Base-by-base conservation (phyloP, 345 rosid genomes). In the Boechera divaricarpa region DNA sequence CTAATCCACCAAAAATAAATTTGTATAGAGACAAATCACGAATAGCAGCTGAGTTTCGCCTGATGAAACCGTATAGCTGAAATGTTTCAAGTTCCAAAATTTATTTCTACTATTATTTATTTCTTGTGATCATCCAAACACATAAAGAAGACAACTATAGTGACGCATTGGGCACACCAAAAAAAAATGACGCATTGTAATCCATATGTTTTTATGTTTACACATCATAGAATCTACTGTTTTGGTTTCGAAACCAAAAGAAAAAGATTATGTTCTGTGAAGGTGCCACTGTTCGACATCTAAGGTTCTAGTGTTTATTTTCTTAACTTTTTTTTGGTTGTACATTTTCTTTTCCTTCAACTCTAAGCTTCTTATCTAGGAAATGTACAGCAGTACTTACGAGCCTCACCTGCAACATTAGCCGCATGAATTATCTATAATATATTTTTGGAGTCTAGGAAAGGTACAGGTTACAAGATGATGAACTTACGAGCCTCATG, bases 31-130 rank as follows among this genome's bases (percentile, higher is more conserved):
- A 72, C 69, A 74, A 55, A 57, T 15, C 29, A 15, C 41, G 24
- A 42, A 66, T 35, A 35, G 10, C 41, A 57, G 51, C 49, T 48
- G 42, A 36, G 49, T 57, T 66, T 58, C 68, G 62, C 54, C 52
- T 67, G 28, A 60, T 48, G 58, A 29, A 49, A 75, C 49, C 66
- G 65, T 33, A 44, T 6, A 75, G 44, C 53, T 67, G 28, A 75
- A 49, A 59, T 18, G 28, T 58, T 75, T 52, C 78, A 74, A 65
- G 72, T 64, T 74, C 67, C 73, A 26, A 75, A 12, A 67, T 38
- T 21, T 10, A 24, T 21, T 21, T 21, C 1, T 21, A 21, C 1
- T 21, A 21, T 21, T 21, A 21, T 21, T 21, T 21, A 21, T 21
- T 21, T 21, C 24, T 21, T 21, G 24, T 21, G 24, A 21, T 21